Percentiles rank a stretch among this genome's conserved stretches.
Evolutionary conservation across 2,329 filamentous ascomycete genomes (phyloP).

Genomic region (Colletotrichum theobromicola): DNA sequence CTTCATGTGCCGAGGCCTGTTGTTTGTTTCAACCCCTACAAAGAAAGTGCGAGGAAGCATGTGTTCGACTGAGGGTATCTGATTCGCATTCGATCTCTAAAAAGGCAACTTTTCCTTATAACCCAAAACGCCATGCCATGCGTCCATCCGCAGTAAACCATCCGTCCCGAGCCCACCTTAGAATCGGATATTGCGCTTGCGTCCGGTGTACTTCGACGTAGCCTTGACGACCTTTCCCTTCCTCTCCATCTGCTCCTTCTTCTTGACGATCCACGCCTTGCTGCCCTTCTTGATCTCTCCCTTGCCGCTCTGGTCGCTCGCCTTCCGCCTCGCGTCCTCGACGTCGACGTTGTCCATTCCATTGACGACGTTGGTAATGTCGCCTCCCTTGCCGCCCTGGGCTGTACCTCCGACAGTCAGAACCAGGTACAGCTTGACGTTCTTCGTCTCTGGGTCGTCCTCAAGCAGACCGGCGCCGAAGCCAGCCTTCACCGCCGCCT

Average conservation of each 20-base stretch:
- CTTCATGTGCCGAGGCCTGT: too few relatives aligned
- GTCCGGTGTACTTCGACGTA: conserved; percentile 90
- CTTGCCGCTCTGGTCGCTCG: conserved; percentile 47
- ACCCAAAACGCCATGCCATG: conserved; percentile 26
- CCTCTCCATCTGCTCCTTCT: conserved; percentile 91
- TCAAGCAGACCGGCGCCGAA: conserved; percentile 95
- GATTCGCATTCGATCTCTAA: conserved; percentile 11
- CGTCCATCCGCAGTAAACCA: conserved; percentile 1
- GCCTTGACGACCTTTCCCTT: conserved; percentile 96
- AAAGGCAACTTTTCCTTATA: conserved; percentile 4
- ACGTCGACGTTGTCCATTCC: conserved; percentile 91
- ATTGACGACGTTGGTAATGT: conserved; percentile 89
- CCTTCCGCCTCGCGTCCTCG: conserved; percentile 68
- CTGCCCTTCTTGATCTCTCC: conserved; percentile 77
- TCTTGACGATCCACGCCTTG: conserved; percentile 83
- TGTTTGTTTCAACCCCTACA: too few relatives aligned
- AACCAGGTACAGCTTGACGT: conserved; percentile 94
- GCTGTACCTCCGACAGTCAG: conserved; percentile 78
- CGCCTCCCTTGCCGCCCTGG: conserved; percentile 61
- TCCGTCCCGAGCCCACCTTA: conserved; percentile 38
- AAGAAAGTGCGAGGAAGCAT: neutral
- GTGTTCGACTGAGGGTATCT: conserved; percentile 10
- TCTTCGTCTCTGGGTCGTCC: conserved; percentile 96
- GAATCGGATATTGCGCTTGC: conserved; percentile 82
- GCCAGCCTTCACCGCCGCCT: conserved; percentile 88